Conservation (phyloP, 1,284 basidiomycete genomes). For the Trametes sp. region DNA sequence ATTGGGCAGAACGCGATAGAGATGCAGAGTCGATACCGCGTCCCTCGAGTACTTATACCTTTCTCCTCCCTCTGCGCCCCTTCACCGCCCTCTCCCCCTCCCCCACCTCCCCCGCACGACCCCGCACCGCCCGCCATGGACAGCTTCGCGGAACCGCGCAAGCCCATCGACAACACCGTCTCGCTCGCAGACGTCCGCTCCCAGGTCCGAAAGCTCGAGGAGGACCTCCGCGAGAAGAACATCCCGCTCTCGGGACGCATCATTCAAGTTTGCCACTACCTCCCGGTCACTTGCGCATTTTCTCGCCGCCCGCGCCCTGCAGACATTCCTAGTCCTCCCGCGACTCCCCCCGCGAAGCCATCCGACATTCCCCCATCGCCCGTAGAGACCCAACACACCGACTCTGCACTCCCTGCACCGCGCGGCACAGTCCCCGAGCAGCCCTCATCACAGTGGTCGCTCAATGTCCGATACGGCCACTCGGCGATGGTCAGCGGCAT, state of each 20-base stretch:
- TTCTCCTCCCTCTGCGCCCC: background rate
- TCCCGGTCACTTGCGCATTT: constrained; percentile 73
- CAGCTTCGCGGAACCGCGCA: constrained; percentile 53
- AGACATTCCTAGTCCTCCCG: constrained; percentile 71
- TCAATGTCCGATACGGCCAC: constrained; percentile 88
- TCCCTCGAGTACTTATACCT: constrained; percentile 14
- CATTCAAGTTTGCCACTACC: constrained; percentile 87
- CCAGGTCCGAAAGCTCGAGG: constrained; percentile 71
- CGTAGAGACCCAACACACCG: constrained; percentile 17
- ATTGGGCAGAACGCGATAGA: constrained; percentile 29
- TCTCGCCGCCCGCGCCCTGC: constrained; percentile 43
- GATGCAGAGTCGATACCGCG: constrained; percentile 26
- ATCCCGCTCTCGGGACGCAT: constrained; percentile 84
- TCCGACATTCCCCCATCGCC: constrained; percentile 51
- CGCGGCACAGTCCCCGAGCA: constrained; percentile 20
- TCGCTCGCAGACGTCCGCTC: constrained; percentile 63
- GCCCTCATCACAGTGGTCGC: constrained; percentile 64
- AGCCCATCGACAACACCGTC: constrained; percentile 45
- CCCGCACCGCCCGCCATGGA: constrained; percentile 47
- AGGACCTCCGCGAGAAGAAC: constrained; percentile 70
- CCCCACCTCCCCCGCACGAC: background rate
- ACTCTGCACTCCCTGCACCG: constrained; percentile 19
- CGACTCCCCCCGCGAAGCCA: constrained; percentile 63
- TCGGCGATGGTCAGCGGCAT: constrained; percentile 97
- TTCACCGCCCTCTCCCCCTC: background rate